Conservation (phyloP, 768 basidiomycete genomes). For the Rhodosporidiobolus odoratus region DNA sequence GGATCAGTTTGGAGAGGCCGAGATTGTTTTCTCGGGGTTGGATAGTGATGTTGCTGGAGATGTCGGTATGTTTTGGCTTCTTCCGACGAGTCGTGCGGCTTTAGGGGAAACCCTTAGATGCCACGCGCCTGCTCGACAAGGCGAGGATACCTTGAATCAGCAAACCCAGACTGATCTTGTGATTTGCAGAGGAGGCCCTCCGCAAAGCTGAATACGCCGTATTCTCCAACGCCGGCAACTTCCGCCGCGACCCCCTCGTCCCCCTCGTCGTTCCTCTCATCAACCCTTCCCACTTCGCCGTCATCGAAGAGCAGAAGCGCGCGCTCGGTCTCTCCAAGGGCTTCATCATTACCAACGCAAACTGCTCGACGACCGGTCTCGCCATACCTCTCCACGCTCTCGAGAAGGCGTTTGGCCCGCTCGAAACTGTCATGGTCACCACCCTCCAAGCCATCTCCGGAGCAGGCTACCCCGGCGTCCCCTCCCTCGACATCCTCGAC, state of each 20-base stretch:
- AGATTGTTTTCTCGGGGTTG: conserved; percentile 88
- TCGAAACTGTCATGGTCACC: conserved; percentile 83
- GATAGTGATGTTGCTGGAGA: conserved; percentile 92
- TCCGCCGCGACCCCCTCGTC: conserved; percentile 80
- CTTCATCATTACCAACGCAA: conserved; percentile 97
- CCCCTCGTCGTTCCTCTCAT: conserved; percentile 96
- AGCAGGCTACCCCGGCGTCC: conserved; percentile 92
- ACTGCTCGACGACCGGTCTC: conserved; percentile 91
- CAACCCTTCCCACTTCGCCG: conserved; percentile 76
- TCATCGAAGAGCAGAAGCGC: conserved; percentile 72
- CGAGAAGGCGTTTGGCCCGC: conserved; percentile 85
- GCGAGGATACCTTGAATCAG: no score
- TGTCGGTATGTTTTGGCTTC: conserved; percentile 62
- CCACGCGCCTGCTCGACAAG: no score
- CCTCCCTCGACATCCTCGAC: conserved; percentile 84
- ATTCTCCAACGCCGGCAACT: conserved; percentile 97
- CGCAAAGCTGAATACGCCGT: conserved; percentile 79
- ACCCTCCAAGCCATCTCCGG: conserved; percentile 98
- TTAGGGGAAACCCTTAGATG: no score
- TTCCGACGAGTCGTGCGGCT: no score
- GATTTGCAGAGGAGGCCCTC: conserved; percentile 67
- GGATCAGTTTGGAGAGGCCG: conserved; percentile 70
- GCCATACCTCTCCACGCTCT: conserved; percentile 87
- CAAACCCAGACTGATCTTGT: no score
- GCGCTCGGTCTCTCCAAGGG: conserved; percentile 60